Percentiles rank a stretch among this genome's conserved stretches.
Evolutionary conservation across 2,329 filamentous ascomycete genomes (phyloP).

Genomic region (Penicillium sp.): DNA sequence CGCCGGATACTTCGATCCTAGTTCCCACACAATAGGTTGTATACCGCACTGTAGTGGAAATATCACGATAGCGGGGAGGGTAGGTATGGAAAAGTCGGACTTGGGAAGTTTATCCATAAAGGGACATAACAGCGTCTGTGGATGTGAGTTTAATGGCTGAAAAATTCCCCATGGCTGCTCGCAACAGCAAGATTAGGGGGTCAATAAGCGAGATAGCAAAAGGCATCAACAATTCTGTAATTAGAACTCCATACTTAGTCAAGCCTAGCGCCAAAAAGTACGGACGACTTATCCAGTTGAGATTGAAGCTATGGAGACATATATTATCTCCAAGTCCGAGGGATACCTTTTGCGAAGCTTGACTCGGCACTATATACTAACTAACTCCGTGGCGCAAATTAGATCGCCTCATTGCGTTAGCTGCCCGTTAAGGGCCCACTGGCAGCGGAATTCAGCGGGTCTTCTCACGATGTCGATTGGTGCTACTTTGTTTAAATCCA

Average conservation of each 20-base stretch:
- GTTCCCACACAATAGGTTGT: neutral
- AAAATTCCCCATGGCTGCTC: neutral
- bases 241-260: slow-evolving; percentile 9
- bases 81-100: no score
- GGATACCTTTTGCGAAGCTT: slow-evolving; percentile 1
- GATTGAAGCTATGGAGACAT: neutral
- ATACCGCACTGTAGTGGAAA: neutral
- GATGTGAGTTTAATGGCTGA: neutral
- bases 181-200: slow-evolving; percentile 2
- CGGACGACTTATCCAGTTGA: neutral
- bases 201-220: slow-evolving; percentile 5
- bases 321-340: neutral
- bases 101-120: neutral
- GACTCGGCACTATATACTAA: neutral
- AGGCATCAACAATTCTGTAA: neutral
- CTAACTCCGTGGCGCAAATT: neutral
- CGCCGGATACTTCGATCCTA: neutral
- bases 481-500: neutral
- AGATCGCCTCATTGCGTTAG: neutral
- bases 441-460: neutral
- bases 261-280: neutral
- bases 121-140: neutral
- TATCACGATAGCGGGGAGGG: neutral
- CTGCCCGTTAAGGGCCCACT: neutral
- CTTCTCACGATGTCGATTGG: neutral